Conservation (phyloP, 306 rosid genomes). For the Ormosia semicastrata region DNA sequence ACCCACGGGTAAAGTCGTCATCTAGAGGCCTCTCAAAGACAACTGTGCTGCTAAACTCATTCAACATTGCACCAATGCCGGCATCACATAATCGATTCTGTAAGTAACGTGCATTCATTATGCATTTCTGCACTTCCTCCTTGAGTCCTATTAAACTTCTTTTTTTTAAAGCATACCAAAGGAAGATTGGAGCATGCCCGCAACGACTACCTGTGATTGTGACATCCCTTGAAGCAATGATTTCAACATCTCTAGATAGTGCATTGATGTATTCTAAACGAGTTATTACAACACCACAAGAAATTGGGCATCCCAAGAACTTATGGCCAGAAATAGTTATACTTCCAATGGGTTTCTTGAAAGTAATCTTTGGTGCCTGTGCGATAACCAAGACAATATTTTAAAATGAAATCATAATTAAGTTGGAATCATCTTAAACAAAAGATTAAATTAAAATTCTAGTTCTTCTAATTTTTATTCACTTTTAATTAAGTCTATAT, state of each 20-base stretch:
- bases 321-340: constrained; percentile 10
- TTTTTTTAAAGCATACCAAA: constrained; percentile 64
- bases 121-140: constrained; percentile 66
- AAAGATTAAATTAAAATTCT: too few species aligned
- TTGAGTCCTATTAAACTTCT: constrained; percentile 63
- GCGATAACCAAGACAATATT: neutral
- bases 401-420: neutral
- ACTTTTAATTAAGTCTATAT: too few species aligned
- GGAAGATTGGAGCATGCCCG: constrained; percentile 72
- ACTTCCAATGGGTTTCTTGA: constrained; percentile 26
- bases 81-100: neutral
- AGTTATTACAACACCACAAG: constrained; percentile 23
- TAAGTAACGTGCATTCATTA: constrained; percentile 42
- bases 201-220: constrained; percentile 77
- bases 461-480: too few species aligned
- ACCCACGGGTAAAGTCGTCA: constrained; percentile 49
- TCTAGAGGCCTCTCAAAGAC: constrained; percentile 65
- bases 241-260: constrained; percentile 58
- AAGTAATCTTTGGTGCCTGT: constrained; percentile 16
- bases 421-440: neutral
- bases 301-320: constrained; percentile 18
- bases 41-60: constrained; percentile 23
- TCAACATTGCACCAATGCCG: neutral
- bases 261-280: constrained; percentile 52
- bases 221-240: constrained; percentile 69